Base-by-base conservation (phyloP, 805 yeast species). In the Cyberlindnera sargentensis region DNA sequence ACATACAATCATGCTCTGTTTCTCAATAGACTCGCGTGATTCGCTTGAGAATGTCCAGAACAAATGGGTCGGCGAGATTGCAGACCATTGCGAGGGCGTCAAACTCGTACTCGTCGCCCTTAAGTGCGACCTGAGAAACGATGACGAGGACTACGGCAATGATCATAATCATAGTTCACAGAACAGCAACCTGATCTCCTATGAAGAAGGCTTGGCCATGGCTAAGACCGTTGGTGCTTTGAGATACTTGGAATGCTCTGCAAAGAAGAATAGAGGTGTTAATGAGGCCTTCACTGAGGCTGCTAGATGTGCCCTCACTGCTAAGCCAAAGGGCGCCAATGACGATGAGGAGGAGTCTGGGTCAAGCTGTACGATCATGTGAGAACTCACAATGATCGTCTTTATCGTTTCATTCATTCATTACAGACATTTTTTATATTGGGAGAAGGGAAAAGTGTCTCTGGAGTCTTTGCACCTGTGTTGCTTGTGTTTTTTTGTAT, bases 261-360 rank as follows among this genome's bases (percentile, higher is more conserved):
- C 99, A 6, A 93, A 90, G 71, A 82, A 84, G 63, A 91, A 90
- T 65, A 78, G 95, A 59, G 99, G 99, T 52, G 99, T 93, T n/a
- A 93, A 95, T 60, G 99, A 93, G 68, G 98, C 97, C 8, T 93
- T 93, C 62, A 89, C 97, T 0, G 99, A 93, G 67, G 99, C 98
- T 36, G 96, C 98, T 6, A 81, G 99, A 63, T 90, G 95, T 58
- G 98, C 97, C 3, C 72, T 91, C 53, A 82, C 85, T 49, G 95
- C 95, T 10, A 86, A 79, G 59, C 85, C 95, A 40, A 86, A 81
- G 66, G 91, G 90, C 43, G 79, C 78, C 40, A 67, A 68, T 48
- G 75, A 72, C 43, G 73, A 71, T 42, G 58, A 60, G 8, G 63
- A 58, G n/a, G 62, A 60, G 6, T 46, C 50, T 25, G 57, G 61